A percentile compares a stretch with the other conserved stretches of the same genome.
phyloP scores from a whole-genome alignment of 495 filamentous ascomycete genomes.

The Penicillium bialowiezense region DNA sequence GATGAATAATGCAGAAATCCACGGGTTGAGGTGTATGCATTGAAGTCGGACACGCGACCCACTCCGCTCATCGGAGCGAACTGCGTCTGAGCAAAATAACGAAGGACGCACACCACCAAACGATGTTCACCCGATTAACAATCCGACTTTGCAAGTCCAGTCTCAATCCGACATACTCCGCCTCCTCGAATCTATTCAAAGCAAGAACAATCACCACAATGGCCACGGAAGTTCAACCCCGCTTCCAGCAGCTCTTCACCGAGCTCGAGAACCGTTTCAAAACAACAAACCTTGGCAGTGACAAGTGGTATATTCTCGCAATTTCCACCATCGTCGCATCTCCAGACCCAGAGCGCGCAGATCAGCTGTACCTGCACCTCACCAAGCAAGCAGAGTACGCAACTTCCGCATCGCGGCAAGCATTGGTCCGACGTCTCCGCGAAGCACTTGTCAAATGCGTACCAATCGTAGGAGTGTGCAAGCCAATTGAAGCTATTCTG shows the following conservation, averaged over 20 bases:
- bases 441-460: conserved; percentile 52
- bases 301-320: conserved; percentile 58
- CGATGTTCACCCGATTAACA: conserved; percentile 3
- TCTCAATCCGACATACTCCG: neutral
- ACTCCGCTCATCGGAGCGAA: conserved; percentile 16
- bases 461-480: conserved; percentile 51
- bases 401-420: conserved; percentile 37
- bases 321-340: conserved; percentile 43
- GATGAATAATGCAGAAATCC: too few species aligned
- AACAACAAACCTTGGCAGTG: conserved; percentile 40
- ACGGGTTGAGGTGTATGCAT: too few species aligned
- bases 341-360: conserved; percentile 44
- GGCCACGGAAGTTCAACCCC: conserved; percentile 25
- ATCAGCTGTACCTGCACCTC: conserved; percentile 50
- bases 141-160: neutral
- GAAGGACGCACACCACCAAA: neutral
- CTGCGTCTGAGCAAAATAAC: neutral
- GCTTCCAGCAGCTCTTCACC: conserved; percentile 44
- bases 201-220: conserved; percentile 10
- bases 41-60: too few species aligned
- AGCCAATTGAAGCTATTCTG: conserved; percentile 49
- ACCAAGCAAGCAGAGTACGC: conserved; percentile 37
- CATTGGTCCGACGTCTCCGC: conserved; percentile 48
- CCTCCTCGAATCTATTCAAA: neutral
- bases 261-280: conserved; percentile 51